Evolutionary conservation across 1,139 yeast genomes (phyloP).

Genomic region (Scheffersomyces parashehatae): DNA sequence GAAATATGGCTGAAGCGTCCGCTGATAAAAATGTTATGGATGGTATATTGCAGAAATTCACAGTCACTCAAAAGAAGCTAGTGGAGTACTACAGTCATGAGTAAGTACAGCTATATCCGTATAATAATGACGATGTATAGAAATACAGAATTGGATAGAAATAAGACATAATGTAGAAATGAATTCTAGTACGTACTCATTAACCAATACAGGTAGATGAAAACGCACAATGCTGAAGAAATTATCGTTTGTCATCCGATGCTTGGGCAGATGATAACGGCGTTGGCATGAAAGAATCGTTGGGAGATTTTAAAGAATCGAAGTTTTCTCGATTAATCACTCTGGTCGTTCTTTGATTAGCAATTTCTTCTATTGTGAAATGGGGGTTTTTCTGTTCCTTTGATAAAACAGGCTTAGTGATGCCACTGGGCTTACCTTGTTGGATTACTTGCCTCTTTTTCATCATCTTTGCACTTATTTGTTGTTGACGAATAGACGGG

Average conservation of each 20-base stretch:
- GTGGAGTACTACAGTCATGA: constrained; percentile 37
- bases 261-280: constrained; percentile 1
- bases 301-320: not conserved
- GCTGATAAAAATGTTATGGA: constrained; percentile 18
- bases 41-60: constrained; percentile 24
- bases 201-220: not conserved
- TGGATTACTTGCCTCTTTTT: constrained; percentile 24
- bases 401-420: constrained; percentile 9
- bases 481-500: constrained; percentile 24
- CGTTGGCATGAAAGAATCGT: constrained; percentile 1
- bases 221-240: too few relatives aligned
- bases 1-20: constrained; percentile 6
- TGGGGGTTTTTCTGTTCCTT: not conserved
- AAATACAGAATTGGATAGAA: not conserved
- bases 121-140: too few relatives aligned
- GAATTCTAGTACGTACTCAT: constrained; percentile 6
- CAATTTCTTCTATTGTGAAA: constrained; percentile 1
- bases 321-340: not conserved
- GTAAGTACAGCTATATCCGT: constrained; percentile 1
- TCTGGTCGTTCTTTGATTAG: not conserved
- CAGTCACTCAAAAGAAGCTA: constrained; percentile 36
- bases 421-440: constrained; percentile 11
- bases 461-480: constrained; percentile 26
- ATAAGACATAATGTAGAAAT: constrained; percentile 1
- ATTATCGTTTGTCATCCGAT: constrained; percentile 2